Percentiles rank a stretch among this genome's conserved stretches.
These are phyloP conservation scores for Orychophragmus violaceus DNA, from an alignment of 345 rosid species.

Conservation along the genomic window DNA sequence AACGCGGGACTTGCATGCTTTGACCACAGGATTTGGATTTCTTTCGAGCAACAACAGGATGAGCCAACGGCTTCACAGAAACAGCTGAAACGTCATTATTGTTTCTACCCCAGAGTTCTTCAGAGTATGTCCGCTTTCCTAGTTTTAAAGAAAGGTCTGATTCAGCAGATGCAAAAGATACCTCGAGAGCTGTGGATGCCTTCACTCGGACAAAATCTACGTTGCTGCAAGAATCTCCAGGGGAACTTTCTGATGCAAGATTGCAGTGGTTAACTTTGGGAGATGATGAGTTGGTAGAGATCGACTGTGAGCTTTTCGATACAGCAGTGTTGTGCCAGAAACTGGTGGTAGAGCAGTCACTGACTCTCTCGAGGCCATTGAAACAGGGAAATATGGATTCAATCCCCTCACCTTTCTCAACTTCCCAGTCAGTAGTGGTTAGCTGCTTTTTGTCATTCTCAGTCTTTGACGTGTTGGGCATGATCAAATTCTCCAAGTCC, in stretches of 20 bases:
- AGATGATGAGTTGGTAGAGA: constrained; percentile 16
- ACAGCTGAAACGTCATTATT: constrained; percentile 30
- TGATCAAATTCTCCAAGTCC: constrained; percentile 76
- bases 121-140: constrained; percentile 50
- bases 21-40: constrained; percentile 55
- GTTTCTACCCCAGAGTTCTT: constrained; percentile 47
- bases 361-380: constrained; percentile 39
- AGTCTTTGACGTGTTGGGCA: constrained; percentile 41
- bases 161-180: constrained; percentile 22
- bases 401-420: constrained; percentile 53
- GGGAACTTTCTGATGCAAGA: constrained; percentile 21
- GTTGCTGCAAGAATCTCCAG: constrained; percentile 28
- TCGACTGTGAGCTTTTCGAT: constrained; percentile 37
- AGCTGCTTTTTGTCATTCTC: constrained; percentile 44
- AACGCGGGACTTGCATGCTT: constrained; percentile 44
- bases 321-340: constrained; percentile 54
- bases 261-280: constrained; percentile 2
- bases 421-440: constrained; percentile 44
- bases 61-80: constrained; percentile 29
- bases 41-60: constrained; percentile 52
- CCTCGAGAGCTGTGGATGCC: constrained; percentile 14
- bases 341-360: constrained; percentile 54
- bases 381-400: constrained; percentile 55
- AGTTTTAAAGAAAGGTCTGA: constrained; percentile 27
- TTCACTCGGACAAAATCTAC: constrained; percentile 22